phyloP scores from a whole-genome alignment of 352 stramenopile species.

The Globisporangium ultimum region DNA sequence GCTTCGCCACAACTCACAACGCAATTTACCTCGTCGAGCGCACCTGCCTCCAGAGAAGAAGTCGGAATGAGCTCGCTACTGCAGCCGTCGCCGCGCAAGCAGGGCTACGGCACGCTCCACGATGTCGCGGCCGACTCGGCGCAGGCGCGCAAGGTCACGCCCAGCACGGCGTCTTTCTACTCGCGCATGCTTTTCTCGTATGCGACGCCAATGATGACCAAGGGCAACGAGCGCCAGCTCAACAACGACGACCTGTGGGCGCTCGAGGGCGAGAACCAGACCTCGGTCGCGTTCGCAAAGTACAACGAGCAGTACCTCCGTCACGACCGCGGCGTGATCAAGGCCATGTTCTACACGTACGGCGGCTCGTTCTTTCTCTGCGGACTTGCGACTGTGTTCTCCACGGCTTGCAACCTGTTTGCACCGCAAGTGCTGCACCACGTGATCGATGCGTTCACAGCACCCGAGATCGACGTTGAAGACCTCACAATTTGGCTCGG shows the following conservation, averaged over 20 bases:
- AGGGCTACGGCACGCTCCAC: constrained; percentile 1
- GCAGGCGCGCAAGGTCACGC: neutral
- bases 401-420: constrained; percentile 3
- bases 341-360: constrained; percentile 18
- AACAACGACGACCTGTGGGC: constrained; percentile 38
- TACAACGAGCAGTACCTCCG: constrained; percentile 21
- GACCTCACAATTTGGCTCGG: no score
- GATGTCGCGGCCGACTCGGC: neutral
- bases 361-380: constrained; percentile 2
- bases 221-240: constrained; percentile 42
- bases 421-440: constrained; percentile 3
- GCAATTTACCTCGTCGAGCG: no score
- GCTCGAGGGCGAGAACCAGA: constrained; percentile 25
- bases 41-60: no score
- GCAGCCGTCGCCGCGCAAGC: neutral
- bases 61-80: constrained; percentile 1
- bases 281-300: constrained; percentile 19
- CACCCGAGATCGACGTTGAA: no score
- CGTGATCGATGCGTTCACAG: neutral
- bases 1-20: no score
- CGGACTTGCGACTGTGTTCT: constrained; percentile 1
- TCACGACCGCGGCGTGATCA: constrained; percentile 18
- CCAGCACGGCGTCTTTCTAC: constrained; percentile 9
- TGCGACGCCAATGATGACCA: constrained; percentile 33
- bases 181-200: constrained; percentile 45